A percentile compares a stretch with the other conserved stretches of the same genome.
Evolutionary conservation across 78 protist genomes (phyloP).

Genomic region (Corallochytrium limacisporum): DNA sequence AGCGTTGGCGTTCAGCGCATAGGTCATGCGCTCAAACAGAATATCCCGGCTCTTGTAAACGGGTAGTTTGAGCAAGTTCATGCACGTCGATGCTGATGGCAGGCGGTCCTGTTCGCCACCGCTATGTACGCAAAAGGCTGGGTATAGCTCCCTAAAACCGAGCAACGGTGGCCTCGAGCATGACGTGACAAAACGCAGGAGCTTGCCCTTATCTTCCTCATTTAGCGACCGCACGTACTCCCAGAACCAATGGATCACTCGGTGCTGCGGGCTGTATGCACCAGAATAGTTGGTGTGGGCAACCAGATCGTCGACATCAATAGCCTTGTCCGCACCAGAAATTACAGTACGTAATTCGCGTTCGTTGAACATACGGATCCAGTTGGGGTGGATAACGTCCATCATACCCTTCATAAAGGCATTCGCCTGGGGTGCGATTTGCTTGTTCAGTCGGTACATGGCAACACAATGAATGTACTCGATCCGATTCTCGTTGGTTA

Average conservation of each 20-base stretch:
- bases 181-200: constrained; percentile 24
- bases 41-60: constrained; percentile 4
- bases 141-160: constrained; percentile 12
- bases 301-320: neutral
- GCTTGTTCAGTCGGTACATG: constrained; percentile 35
- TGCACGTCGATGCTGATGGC: constrained; percentile 64
- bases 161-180: constrained; percentile 13
- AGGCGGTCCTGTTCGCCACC: constrained; percentile 14
- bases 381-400: constrained; percentile 11
- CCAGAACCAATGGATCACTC: neutral
- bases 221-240: neutral
- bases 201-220: neutral
- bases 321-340: neutral
- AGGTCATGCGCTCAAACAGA: constrained; percentile 21
- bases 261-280: neutral
- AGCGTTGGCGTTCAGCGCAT: constrained; percentile 24
- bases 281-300: neutral
- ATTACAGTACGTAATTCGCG: no score
- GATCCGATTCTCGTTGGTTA: constrained; percentile 19
- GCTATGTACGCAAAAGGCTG: neutral
- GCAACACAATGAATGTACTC: constrained; percentile 36
- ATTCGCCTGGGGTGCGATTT: neutral
- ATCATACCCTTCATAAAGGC: constrained; percentile 39
- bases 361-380: no score
- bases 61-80: constrained; percentile 56